Base-by-base conservation (phyloP, 768 basidiomycete genomes). In the Mycena polygramma region DNA sequence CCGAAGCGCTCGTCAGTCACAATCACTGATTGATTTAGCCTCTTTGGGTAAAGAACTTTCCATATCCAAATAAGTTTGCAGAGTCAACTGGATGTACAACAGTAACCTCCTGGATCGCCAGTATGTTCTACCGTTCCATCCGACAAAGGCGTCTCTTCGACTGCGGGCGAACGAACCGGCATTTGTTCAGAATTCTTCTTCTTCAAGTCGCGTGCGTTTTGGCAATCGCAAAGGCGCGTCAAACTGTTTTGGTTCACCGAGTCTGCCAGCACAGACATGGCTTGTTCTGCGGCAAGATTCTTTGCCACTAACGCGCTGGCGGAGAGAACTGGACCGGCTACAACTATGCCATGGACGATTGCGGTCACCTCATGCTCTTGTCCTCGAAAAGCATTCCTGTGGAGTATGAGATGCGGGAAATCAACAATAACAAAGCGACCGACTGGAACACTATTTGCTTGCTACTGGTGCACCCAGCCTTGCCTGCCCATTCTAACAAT, bases 401-500 rank as follows among this genome's bases (percentile, higher is more conserved):
- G 24, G 9, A 48, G 46, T 10, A 10, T 60, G 63, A 67, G 43
- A 13, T 36, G 17, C 14, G 43, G 59, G 22, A 64, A 19, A 10
- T 17, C 14, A 36, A 13, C 58, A 26, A 51, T 57, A 41, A 66
- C 11, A 6, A 39, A 30, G 39, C 17, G 15, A 36, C 46, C n/a
- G 36, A 71, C 70, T 63, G 52, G 65, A 45, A 75, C 64, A 51
- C 65, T 49, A 66, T 61, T 24, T 68, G 71, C 75, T 76, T 68
- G 84, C 83, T 76, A 67, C 74, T 83, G 41, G 77, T 83, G 72
- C 94, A 95, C 0, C 92, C 91, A 14, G 80, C 74, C 41, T 81
- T 79, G 1, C 87, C 88, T 1, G 88, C 81, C 92, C 92, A 95
- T 45, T 91, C 82, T 81, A 90, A 83, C 63, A 97, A 81, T 68